Evolutionary conservation across 257 asterid genomes (phyloP).

Genomic region (Misopates orontium): DNA sequence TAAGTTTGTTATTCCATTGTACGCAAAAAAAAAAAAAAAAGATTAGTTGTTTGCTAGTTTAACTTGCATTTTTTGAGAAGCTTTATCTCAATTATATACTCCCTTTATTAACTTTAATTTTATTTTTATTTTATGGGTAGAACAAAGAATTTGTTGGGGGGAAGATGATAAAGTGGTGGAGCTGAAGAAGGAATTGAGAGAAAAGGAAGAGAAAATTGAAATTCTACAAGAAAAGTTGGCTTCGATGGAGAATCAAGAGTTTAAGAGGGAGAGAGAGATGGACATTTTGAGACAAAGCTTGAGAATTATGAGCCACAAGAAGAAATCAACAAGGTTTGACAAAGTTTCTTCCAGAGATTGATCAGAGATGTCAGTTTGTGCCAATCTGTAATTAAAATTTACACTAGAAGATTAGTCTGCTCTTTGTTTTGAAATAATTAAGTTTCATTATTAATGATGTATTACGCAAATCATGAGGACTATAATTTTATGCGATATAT

Average conservation of each 20-base stretch:
- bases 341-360: neutral
- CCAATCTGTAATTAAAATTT: too few relatives aligned
- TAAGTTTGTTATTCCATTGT: neutral
- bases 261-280: slow-evolving; percentile 65
- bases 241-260: slow-evolving; percentile 55
- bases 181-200: slow-evolving; percentile 46
- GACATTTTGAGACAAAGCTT: slow-evolving; percentile 77
- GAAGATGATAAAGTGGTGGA: slow-evolving; percentile 47
- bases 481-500: too few relatives aligned
- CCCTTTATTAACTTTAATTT: too few relatives aligned
- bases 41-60: too few relatives aligned
- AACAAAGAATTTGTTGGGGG: slow-evolving; percentile 51
- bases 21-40: too few relatives aligned
- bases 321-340: slow-evolving; percentile 36
- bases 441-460: too few relatives aligned
- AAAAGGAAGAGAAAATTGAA: slow-evolving; percentile 58
- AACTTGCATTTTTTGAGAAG: too few relatives aligned
- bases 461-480: too few relatives aligned
- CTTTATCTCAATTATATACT: too few relatives aligned
- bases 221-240: slow-evolving; percentile 49
- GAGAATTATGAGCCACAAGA: slow-evolving; percentile 66
- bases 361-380: neutral
- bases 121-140: slow-evolving; percentile 31
- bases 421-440: too few relatives aligned
- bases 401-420: too few relatives aligned